Evolutionary conservation across 768 basidiomycete species (phyloP).

Genomic region (Tephrocybe sp.): DNA sequence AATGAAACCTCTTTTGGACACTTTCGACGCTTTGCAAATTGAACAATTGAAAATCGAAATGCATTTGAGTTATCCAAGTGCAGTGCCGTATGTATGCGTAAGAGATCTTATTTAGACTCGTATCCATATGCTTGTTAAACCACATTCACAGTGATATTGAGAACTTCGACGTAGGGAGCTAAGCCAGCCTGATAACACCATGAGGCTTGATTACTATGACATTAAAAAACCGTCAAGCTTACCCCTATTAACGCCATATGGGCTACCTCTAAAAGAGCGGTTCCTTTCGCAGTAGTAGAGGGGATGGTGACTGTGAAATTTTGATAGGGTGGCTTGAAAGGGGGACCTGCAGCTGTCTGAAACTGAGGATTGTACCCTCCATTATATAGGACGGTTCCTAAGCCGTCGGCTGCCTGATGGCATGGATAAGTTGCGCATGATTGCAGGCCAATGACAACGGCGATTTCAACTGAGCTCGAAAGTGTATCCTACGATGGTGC

Average conservation of each 20-base stretch:
- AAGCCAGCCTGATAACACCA: conserved; percentile 28
- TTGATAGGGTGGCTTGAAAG: conserved; percentile 36
- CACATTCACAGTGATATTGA: conserved; percentile 30
- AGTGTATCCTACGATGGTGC: conserved; percentile 36
- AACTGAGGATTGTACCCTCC: conserved; percentile 41
- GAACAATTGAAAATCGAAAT: no score
- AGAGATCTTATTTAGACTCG: no score
- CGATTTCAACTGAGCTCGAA: conserved; percentile 41
- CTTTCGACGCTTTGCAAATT: no score
- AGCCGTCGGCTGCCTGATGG: conserved; percentile 20
- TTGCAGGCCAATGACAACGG: conserved; percentile 43
- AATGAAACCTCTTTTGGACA: no score
- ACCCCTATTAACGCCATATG: conserved; percentile 41
- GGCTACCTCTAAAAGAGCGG: conserved; percentile 34
- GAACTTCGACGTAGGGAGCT: conserved; percentile 27
- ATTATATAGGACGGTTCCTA: conserved; percentile 48
- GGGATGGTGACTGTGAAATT: conserved; percentile 46
- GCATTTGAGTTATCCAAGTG: no score
- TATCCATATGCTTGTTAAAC: conserved; percentile 7
- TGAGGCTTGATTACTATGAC: neutral
- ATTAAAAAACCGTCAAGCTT: conserved; percentile 19
- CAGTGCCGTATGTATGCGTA: no score
- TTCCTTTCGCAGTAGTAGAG: conserved; percentile 21
- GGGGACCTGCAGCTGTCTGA: conserved; percentile 21
- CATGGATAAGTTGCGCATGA: conserved; percentile 30